Evolutionary conservation across 371 early-diverging fungal species (phyloP), one percentile per base, ranked within the genome.

Genomic region (Apophysomyces sp.): DNA sequence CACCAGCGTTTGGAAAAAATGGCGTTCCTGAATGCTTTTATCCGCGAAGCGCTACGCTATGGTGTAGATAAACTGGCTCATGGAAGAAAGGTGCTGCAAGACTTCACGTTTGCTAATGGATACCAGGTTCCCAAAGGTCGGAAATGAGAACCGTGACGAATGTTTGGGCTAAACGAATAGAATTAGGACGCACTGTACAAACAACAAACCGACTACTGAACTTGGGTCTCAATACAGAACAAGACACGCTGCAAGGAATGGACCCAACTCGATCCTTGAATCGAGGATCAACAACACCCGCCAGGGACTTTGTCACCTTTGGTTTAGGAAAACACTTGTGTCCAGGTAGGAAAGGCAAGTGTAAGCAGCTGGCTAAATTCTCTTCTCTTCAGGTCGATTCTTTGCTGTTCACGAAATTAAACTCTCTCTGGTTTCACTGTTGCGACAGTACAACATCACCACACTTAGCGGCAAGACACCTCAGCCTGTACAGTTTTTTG

Each of bases 321-420:
- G 77, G 77, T 39, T 30, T 72, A 24, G 77, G 77, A 2, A 68
- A 67, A 18, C 74, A 74, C 41, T 55, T 77, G 9, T 74, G 77
- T 37, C 74, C 74, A 24, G 60, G 68, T 56, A 26, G 49, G 24
- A 16, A n/a, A 34, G 26, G 27, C 21, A 40, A 26, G 18, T 5
- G 16, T 18, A n/a, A 37, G 5, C 15, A 16, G 16, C 32, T 56
- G n/a, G n/a, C 16, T 4, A 40, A 13, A 5, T 27, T 52, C 13
- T 13, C 27, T 37, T 37, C 18, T 65, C 58, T 55, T 60, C 73
- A 31, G 83, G 83, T 34, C 75, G 83, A 24, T 82, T 77, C 71
- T 76, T 84, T 60, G 84, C 84, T 31, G 63, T 76, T 4, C 76
- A 76, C 24, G 83, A 84, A 58, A 72, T 84, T 41, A 74, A 78